Conservation (phyloP, 1,284 basidiomycete species). For the Sutorius eximius region DNA sequence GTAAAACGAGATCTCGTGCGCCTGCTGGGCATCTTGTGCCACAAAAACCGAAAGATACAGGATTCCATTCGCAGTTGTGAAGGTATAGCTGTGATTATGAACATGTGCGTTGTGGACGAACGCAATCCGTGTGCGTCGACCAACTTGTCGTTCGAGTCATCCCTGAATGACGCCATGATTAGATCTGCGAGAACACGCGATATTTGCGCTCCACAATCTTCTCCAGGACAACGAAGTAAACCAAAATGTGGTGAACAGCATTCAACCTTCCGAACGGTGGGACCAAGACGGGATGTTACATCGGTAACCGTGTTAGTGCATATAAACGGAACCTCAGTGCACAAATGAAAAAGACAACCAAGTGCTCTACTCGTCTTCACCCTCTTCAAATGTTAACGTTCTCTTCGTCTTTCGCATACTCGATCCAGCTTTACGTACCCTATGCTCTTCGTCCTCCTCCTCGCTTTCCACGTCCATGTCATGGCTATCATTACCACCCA, state of each 20-base stretch:
- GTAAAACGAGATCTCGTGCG: slow-evolving; percentile 84
- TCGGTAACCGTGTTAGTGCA: slow-evolving; percentile 10
- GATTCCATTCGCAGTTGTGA: slow-evolving; percentile 68
- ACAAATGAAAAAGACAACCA: background rate
- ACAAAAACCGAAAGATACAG: slow-evolving; percentile 63
- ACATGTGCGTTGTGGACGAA: slow-evolving; percentile 86
- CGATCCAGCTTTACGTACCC: slow-evolving; percentile 51
- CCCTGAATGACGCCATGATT: slow-evolving; percentile 11
- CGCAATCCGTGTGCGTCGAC: slow-evolving; percentile 79
- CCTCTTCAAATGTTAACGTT: slow-evolving; percentile 59
- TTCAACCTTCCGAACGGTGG: slow-evolving; percentile 62
- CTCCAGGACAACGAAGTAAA: slow-evolving; percentile 76
- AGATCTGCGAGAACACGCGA: slow-evolving; percentile 89
- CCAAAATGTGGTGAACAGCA: slow-evolving; percentile 72
- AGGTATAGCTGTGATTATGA: slow-evolving; percentile 80
- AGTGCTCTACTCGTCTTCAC: slow-evolving; percentile 41
- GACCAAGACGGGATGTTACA: slow-evolving; percentile 58
- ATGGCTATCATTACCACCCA: slow-evolving; percentile 39
- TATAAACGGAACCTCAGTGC: background rate
- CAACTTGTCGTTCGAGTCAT: background rate
- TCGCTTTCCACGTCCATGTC: slow-evolving; percentile 78
- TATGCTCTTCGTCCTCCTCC: slow-evolving; percentile 64
- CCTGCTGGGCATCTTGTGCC: slow-evolving; percentile 71
- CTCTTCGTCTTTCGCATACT: slow-evolving; percentile 52
- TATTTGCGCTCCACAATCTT: slow-evolving; percentile 79